These are phyloP conservation scores for Akanthomyces muscarius DNA, from an alignment of 2,329 filamentous ascomycete genomes.

Conservation along the genomic window DNA sequence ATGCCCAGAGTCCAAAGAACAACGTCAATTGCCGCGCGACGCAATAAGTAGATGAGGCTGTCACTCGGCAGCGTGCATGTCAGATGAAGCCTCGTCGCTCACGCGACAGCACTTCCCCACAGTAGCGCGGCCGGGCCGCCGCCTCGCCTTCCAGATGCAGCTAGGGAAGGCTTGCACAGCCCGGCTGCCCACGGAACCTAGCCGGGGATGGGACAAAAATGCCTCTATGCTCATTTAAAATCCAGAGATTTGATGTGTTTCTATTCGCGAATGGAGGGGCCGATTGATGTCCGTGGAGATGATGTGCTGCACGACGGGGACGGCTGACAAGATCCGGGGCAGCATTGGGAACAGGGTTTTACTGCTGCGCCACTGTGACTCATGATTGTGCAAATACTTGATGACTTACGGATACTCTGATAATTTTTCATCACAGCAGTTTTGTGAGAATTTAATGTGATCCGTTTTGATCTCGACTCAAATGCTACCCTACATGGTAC, in stretches of 20 bases:
- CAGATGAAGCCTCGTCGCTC: background rate
- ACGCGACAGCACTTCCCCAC: conserved; percentile 11
- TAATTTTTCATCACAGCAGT: too few species aligned
- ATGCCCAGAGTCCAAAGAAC: too few species aligned
- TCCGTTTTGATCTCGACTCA: too few species aligned
- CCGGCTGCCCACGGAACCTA: background rate
- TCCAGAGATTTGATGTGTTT: background rate
- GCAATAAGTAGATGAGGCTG: background rate
- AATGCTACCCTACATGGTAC: too few species aligned
- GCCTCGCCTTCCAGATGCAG: conserved; percentile 8
- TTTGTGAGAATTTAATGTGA: too few species aligned
- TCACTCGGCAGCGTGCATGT: background rate
- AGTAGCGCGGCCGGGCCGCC: background rate
- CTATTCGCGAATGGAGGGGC: background rate
- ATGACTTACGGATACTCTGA: too few species aligned
- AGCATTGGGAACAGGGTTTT: background rate
- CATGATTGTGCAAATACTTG: background rate
- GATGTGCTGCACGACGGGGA: background rate
- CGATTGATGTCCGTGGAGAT: background rate
- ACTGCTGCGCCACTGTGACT: background rate
- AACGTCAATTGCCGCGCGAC: background rate
- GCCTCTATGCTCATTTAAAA: background rate
- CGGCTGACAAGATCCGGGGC: conserved; percentile 3
- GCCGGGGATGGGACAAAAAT: background rate
- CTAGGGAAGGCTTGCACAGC: conserved; percentile 7